Percentiles rank a stretch among this genome's conserved stretches.
Evolutionary conservation across 129 eudicot species (phyloP).

Genomic region (Daucus carota): DNA sequence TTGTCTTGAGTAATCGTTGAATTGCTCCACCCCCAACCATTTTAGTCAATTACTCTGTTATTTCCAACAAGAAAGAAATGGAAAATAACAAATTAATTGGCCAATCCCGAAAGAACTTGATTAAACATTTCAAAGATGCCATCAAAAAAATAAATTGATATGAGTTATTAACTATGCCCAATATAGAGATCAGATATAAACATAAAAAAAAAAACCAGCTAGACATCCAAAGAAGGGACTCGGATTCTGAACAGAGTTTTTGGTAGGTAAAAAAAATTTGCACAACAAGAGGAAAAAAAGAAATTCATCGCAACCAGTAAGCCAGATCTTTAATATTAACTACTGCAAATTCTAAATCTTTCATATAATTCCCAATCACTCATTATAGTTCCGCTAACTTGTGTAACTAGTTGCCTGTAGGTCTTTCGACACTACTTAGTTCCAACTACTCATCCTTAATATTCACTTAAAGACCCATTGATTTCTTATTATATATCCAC

Average conservation of each 20-base stretch:
- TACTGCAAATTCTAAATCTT: neutral
- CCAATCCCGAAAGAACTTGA: neutral
- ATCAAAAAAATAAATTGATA: neutral
- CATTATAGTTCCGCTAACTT: neutral
- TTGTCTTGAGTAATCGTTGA: conserved; percentile 63
- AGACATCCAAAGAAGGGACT: neutral
- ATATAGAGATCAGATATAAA: neutral
- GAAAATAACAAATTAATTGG: neutral
- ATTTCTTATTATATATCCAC: neutral
- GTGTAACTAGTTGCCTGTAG: neutral
- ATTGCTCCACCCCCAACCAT: conserved; percentile 71
- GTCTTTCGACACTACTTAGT: neutral
- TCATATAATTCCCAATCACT: neutral
- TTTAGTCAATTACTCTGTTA: conserved; percentile 31
- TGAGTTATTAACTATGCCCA: neutral
- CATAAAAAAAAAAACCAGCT: neutral
- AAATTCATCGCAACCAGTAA: neutral
- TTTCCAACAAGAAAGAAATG: neutral
- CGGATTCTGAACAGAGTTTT: neutral
- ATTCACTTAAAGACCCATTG: neutral
- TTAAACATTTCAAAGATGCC: neutral
- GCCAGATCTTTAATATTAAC: neutral
- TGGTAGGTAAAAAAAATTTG: neutral
- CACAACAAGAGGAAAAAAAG: neutral
- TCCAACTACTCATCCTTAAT: neutral